A percentile compares a stretch with the other conserved stretches of the same genome.
Evolutionary conservation across 1,284 basidiomycete genomes (phyloP).

Genomic region (Sporisorium graminicola): DNA sequence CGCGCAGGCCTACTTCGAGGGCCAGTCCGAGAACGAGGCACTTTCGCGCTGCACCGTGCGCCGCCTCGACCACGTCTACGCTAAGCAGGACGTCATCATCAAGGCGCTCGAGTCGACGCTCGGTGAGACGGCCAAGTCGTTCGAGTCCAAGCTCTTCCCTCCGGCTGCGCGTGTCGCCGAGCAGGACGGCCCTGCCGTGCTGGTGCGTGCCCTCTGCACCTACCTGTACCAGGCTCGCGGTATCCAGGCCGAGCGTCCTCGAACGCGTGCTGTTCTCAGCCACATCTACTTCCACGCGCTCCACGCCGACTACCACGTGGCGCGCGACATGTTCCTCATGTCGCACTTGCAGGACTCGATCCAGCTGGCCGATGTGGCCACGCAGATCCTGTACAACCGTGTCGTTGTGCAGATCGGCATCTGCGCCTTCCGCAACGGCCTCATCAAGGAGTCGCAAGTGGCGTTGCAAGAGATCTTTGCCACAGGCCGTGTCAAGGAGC

Average conservation of each 20-base stretch:
- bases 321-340: conserved; percentile 98
- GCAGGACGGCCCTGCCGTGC: conserved; percentile 73
- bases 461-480: conserved; percentile 96
- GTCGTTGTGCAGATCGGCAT: conserved; percentile 96
- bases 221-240: conserved; percentile 86
- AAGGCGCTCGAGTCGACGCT: conserved; percentile 83
- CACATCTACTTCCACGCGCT: conserved; percentile 94
- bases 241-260: conserved; percentile 83
- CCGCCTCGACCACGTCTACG: conserved; percentile 96
- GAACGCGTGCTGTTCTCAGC: conserved; percentile 95
- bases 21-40: conserved; percentile 50
- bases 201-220: conserved; percentile 90
- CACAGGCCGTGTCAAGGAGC: conserved; percentile 93
- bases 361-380: conserved; percentile 93
- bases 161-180: conserved; percentile 55
- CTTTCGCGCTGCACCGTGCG: conserved; percentile 85
- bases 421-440: conserved; percentile 93
- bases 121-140: conserved; percentile 34
- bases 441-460: conserved; percentile 92
- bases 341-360: conserved; percentile 97
- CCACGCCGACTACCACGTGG: conserved; percentile 95
- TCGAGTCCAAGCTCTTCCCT: conserved; percentile 69
- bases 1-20: conserved; percentile 84
- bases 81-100: conserved; percentile 91
- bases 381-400: conserved; percentile 98